Evolutionary conservation across 306 rosid genomes (phyloP).

Genomic region (Rubus parviflorus): DNA sequence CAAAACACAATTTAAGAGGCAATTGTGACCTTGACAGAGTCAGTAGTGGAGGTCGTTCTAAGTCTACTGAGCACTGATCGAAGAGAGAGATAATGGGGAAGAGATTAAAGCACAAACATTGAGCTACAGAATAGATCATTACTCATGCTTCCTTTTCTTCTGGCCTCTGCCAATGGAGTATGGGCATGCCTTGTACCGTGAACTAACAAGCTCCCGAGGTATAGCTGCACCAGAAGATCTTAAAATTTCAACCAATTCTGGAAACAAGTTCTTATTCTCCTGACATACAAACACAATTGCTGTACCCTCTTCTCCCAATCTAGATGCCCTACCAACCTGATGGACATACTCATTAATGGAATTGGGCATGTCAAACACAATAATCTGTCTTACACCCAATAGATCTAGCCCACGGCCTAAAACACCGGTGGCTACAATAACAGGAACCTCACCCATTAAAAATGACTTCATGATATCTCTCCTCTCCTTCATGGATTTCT

Average conservation of each 20-base stretch:
- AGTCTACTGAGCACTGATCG: too few species aligned
- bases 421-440: conserved; percentile 83
- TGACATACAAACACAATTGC: conserved; percentile 69
- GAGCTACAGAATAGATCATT: neutral
- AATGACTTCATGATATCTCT: conserved; percentile 71
- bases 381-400: conserved; percentile 68
- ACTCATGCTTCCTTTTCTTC: conserved; percentile 41
- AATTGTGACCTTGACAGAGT: too few species aligned
- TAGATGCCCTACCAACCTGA: conserved; percentile 86
- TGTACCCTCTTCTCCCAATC: conserved; percentile 82
- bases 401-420: conserved; percentile 86
- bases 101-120: too few species aligned
- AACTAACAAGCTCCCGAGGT: conserved; percentile 66
- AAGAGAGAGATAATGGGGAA: neutral
- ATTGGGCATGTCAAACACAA: conserved; percentile 85
- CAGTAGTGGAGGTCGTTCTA: too few species aligned
- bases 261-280: conserved; percentile 60
- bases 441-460: conserved; percentile 68
- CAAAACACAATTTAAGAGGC: too few species aligned
- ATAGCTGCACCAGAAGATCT: conserved; percentile 68
- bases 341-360: conserved; percentile 79
- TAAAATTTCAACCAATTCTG: conserved; percentile 53
- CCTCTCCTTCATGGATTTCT: conserved; percentile 80
- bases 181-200: conserved; percentile 38
- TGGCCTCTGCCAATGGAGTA: conserved; percentile 35